Evolutionary conservation across 2,329 filamentous ascomycete genomes (phyloP).

Genomic region (Dryadomyces sulphureus): DNA sequence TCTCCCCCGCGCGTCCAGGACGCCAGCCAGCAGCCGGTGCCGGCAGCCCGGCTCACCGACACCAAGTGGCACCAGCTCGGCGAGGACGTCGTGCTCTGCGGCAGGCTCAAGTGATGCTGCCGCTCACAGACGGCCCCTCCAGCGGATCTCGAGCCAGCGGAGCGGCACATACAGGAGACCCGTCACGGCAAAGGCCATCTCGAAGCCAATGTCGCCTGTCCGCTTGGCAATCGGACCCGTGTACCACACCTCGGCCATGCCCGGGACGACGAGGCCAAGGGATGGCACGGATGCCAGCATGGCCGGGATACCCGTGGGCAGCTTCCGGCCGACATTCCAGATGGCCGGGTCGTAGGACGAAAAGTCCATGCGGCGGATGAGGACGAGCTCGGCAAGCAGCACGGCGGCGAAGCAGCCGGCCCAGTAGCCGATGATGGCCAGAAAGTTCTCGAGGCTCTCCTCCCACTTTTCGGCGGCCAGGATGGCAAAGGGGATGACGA

Average conservation of each 20-base stretch:
- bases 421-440: slow-evolving; percentile 44
- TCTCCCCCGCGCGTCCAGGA: slow-evolving; percentile 47
- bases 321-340: slow-evolving; percentile 29
- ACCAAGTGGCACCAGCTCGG: slow-evolving; percentile 67
- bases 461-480: slow-evolving; percentile 42
- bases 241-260: slow-evolving; percentile 47
- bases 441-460: slow-evolving; percentile 39
- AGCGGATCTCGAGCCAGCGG: slow-evolving; percentile 25
- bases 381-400: slow-evolving; percentile 29
- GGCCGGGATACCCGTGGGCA: slow-evolving; percentile 33
- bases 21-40: slow-evolving; percentile 32
- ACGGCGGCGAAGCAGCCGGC: slow-evolving; percentile 39
- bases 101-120: slow-evolving; percentile 21
- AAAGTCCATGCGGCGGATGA: slow-evolving; percentile 30
- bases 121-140: slow-evolving; percentile 16
- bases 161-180: slow-evolving; percentile 31
- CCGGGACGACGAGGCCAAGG: slow-evolving; percentile 39
- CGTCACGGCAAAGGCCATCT: slow-evolving; percentile 42
- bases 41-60: slow-evolving; percentile 49
- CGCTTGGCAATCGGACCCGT: slow-evolving; percentile 42
- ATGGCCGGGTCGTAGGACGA: slow-evolving; percentile 28
- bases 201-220: slow-evolving; percentile 52
- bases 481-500: slow-evolving; percentile 45
- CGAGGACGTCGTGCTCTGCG: slow-evolving; percentile 72
- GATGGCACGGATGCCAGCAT: slow-evolving; percentile 28